Evolutionary conservation across 192 early-diverging fungal genomes (phyloP).

Genomic region (Podila epicladia): DNA sequence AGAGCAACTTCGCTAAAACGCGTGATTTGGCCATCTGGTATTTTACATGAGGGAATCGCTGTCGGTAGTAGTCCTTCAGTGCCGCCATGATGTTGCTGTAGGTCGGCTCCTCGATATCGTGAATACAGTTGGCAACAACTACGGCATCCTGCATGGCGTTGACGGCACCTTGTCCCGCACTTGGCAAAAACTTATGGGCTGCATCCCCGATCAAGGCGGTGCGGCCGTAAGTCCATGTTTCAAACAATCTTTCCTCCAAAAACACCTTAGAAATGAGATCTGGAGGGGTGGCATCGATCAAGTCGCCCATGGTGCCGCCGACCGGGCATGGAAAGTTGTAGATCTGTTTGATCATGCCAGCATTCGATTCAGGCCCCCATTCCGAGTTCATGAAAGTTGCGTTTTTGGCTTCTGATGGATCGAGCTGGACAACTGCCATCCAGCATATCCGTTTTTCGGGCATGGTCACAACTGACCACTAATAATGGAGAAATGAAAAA

Average conservation of each 20-base stretch:
- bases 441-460: neutral
- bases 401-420: neutral
- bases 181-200: neutral
- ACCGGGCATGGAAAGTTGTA: neutral
- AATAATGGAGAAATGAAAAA: neutral
- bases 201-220: neutral
- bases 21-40: neutral
- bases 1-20: neutral
- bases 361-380: neutral
- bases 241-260: neutral
- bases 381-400: neutral
- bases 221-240: neutral
- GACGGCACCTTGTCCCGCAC: neutral
- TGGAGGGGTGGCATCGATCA: neutral
- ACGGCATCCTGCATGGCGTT: conserved; percentile 1
- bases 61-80: neutral
- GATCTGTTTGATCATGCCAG: neutral
- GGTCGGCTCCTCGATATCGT: neutral
- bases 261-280: neutral
- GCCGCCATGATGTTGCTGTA: neutral
- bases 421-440: neutral
- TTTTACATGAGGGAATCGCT: neutral
- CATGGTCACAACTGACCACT: neutral
- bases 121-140: neutral
- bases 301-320: neutral